Conservation (phyloP, 768 basidiomycete species). For the Rhizopogon rudus region DNA sequence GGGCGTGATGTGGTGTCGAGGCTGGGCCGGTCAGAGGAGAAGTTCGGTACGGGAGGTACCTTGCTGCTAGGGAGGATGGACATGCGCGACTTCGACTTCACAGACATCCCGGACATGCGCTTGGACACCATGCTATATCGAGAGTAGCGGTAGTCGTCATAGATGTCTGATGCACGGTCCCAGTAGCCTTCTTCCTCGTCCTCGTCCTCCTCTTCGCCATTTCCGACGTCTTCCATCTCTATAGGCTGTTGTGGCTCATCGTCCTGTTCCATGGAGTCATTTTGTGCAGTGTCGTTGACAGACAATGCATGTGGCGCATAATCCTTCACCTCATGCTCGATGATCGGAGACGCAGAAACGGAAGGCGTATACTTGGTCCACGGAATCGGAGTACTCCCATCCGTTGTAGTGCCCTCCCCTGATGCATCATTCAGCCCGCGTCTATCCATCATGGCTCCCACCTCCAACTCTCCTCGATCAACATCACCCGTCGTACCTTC, state of each 20-base stretch:
- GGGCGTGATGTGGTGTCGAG: not conserved
- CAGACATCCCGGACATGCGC: constrained; percentile 12
- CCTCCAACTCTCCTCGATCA: not conserved
- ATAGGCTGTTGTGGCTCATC: not conserved
- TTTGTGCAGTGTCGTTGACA: not conserved
- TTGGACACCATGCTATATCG: constrained; percentile 46
- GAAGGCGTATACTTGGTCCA: constrained; percentile 27
- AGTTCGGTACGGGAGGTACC: constrained; percentile 21
- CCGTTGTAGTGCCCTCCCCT: not conserved
- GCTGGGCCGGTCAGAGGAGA: constrained; percentile 10
- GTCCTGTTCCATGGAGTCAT: not conserved
- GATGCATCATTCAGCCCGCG: constrained; percentile 4
- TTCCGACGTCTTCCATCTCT: not conserved
- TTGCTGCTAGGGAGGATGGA: constrained; percentile 13
- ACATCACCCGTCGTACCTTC: constrained; percentile 14
- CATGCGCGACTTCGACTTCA: constrained; percentile 22
- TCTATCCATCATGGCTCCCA: not conserved
- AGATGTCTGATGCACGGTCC: constrained; percentile 70
- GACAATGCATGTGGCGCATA: not conserved
- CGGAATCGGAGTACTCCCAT: constrained; percentile 10
- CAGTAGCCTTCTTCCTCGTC: constrained; percentile 40
- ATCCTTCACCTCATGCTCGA: not conserved
- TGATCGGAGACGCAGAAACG: constrained; percentile 10
- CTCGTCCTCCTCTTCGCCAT: constrained; percentile 10
- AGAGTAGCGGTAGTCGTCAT: constrained; percentile 77